Evolutionary conservation across 2,329 filamentous ascomycete genomes (phyloP).

Genomic region (Diaporthe citrichinensis): DNA sequence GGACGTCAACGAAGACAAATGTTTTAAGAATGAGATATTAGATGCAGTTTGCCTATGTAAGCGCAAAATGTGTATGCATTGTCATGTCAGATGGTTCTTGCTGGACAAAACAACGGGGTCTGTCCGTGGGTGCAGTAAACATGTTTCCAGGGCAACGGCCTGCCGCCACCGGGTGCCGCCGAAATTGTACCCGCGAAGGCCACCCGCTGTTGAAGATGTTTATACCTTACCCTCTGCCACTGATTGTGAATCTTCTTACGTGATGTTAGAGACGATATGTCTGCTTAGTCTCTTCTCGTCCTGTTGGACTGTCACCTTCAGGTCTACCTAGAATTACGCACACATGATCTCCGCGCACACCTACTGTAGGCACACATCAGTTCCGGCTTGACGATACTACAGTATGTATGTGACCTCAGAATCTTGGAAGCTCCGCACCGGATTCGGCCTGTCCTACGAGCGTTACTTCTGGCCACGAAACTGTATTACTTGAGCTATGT

Average conservation of each 20-base stretch:
- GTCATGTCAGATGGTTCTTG: not conserved
- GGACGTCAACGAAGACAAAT: not conserved
- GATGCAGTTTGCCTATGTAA: not conserved
- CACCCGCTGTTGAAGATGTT: not conserved
- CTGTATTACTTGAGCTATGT: not conserved
- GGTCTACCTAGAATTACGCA: not conserved
- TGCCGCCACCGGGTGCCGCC: not conserved
- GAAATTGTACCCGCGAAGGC: not conserved
- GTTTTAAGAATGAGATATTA: not conserved
- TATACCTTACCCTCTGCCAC: not conserved
- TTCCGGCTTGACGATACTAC: not conserved
- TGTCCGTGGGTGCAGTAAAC: not conserved
- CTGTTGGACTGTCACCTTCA: not conserved
- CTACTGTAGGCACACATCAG: not conserved
- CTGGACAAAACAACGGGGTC: not conserved
- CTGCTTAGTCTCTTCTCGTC: not conserved
- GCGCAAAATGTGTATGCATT: not conserved
- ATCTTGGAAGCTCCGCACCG: not conserved
- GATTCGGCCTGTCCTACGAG: not conserved
- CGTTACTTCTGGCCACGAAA: not conserved
- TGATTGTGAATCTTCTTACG: not conserved
- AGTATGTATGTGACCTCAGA: not conserved
- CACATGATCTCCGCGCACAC: not conserved
- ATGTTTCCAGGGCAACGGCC: conserved; percentile 38
- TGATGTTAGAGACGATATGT: too few relatives aligned